Evolutionary conservation across 1,139 yeast species (phyloP).

Genomic region (Kodamaea alishanica): DNA sequence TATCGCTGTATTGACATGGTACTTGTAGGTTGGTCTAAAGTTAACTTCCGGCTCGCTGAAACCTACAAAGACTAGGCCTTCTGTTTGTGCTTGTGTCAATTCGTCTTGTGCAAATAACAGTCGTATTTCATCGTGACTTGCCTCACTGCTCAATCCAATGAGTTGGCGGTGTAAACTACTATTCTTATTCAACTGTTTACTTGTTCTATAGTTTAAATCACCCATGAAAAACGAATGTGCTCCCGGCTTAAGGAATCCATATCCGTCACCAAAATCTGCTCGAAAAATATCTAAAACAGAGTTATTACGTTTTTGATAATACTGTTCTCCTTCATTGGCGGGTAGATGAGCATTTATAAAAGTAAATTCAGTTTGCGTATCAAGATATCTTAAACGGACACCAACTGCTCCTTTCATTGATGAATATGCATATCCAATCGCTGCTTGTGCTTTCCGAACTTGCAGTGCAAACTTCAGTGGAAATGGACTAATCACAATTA

Average conservation of each 20-base stretch:
- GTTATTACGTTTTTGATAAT: conserved; percentile 47
- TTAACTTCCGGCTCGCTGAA: conserved; percentile 59
- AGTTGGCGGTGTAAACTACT: conserved; percentile 8
- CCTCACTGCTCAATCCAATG: conserved; percentile 7
- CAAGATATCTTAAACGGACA: conserved; percentile 39
- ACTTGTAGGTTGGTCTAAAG: conserved; percentile 80
- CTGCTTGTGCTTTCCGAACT: conserved; percentile 29
- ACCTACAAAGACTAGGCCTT: conserved; percentile 52
- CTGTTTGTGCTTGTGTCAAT: conserved; percentile 40
- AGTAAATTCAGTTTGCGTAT: conserved; percentile 41
- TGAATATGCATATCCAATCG: conserved; percentile 59
- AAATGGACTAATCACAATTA: conserved; percentile 51
- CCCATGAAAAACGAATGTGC: conserved; percentile 73
- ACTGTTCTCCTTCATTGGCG: conserved; percentile 66
- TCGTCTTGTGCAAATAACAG: conserved; percentile 53
- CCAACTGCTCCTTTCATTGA: conserved; percentile 77
- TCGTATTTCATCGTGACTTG: conserved; percentile 16
- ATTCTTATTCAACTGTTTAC: conserved; percentile 24
- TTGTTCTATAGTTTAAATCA: conserved; percentile 74
- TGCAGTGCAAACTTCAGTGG: conserved; percentile 27
- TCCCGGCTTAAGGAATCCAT: conserved; percentile 50
- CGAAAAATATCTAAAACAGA: conserved; percentile 51
- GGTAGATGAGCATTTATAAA: conserved; percentile 69
- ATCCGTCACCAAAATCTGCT: conserved; percentile 58
- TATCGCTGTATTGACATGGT: conserved; percentile 42